phyloP scores from a whole-genome alignment of 2,329 filamentous ascomycete genomes.

The Colletotrichum cordylinicola region DNA sequence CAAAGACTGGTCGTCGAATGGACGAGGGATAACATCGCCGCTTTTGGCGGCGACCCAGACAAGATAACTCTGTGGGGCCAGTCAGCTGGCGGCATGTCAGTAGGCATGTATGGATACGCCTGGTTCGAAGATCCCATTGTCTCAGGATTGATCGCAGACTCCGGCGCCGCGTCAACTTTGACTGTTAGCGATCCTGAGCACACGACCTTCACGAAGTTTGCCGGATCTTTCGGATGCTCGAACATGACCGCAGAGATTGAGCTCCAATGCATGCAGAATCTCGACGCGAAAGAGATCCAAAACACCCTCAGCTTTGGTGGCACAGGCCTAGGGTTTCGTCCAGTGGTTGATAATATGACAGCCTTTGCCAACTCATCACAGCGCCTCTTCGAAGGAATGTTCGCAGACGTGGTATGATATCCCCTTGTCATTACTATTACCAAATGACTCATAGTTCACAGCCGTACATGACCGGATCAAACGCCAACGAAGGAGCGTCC shows the following conservation, averaged over 20 bases:
- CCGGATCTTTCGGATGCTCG: neutral
- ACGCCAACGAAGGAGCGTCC: conserved; percentile 5
- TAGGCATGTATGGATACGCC: conserved; percentile 11
- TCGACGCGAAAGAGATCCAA: neutral
- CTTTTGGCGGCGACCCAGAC: conserved; percentile 35
- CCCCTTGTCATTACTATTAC: no score
- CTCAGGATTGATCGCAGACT: conserved; percentile 6
- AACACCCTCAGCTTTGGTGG: neutral
- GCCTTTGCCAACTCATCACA: neutral
- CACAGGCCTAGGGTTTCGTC: neutral
- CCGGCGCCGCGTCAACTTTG: neutral
- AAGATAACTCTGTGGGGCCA: conserved; percentile 25
- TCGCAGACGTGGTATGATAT: neutral
- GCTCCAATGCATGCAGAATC: neutral
- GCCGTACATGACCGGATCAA: conserved; percentile 4
- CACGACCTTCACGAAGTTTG: neutral
- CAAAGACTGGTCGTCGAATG: conserved; percentile 40
- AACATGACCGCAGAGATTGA: neutral
- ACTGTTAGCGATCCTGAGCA: neutral
- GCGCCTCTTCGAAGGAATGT: neutral
- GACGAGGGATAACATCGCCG: conserved; percentile 37
- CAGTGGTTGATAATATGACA: conserved; percentile 1
- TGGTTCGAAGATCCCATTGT: conserved; percentile 9
- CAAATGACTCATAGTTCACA: neutral
- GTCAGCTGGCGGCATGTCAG: conserved; percentile 1